These are phyloP conservation scores for Phoma sp. DNA, from an alignment of 2,329 filamentous ascomycete species.

Conservation along the genomic window DNA sequence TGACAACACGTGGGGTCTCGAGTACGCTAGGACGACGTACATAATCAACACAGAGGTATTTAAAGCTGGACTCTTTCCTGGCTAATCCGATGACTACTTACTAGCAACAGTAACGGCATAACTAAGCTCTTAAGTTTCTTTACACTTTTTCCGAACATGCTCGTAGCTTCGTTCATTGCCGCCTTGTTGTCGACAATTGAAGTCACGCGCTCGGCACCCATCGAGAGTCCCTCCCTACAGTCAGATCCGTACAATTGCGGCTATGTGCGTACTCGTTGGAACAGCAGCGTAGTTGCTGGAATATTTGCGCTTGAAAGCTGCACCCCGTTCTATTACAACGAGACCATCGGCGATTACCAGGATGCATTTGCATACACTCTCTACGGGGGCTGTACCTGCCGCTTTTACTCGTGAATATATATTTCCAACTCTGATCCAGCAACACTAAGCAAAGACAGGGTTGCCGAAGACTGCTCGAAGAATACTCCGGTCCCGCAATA, in stretches of 20 bases:
- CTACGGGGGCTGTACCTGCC: slow-evolving; percentile 12
- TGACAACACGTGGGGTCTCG: neutral
- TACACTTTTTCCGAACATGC: neutral
- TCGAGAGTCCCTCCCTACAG: neutral
- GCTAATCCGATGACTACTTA: neutral
- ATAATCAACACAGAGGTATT: neutral
- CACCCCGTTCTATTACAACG: slow-evolving; percentile 13
- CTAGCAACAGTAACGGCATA: neutral
- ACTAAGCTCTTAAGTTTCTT: neutral
- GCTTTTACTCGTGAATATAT: slow-evolving; percentile 9
- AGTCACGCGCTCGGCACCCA: neutral
- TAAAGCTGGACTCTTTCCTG: neutral
- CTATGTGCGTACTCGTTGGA: slow-evolving; percentile 12
- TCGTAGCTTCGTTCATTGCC: neutral
- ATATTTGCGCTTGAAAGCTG: slow-evolving; percentile 3
- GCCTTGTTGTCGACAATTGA: neutral
- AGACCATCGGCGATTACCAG: slow-evolving; percentile 6
- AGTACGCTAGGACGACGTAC: neutral
- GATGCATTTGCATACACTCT: slow-evolving; percentile 16
- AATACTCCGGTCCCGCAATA: neutral
- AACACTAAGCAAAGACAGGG: neutral
- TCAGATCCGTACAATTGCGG: slow-evolving; percentile 11
- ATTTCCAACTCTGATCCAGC: neutral
- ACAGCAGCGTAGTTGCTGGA: slow-evolving; percentile 9
- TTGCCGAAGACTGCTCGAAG: slow-evolving; percentile 3